Conservation (phyloP, 371 early-diverging fungal species). For the Actinomucor elegans region DNA sequence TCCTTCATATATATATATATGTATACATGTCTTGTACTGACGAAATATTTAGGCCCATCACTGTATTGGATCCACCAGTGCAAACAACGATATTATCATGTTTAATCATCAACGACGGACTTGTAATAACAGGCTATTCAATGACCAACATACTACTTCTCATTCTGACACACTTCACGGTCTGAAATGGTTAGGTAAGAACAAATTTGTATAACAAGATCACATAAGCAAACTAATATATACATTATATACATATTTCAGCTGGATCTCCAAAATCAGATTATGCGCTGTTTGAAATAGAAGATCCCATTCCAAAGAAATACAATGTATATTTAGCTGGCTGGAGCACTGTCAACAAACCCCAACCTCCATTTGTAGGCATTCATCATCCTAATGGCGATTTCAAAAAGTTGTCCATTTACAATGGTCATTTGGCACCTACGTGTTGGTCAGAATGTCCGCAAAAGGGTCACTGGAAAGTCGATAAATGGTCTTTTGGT, state of each 20-base stretch:
- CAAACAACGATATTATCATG: slow-evolving; percentile 44
- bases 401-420: slow-evolving; percentile 50
- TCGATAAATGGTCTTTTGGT: slow-evolving; percentile 29
- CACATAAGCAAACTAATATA: background rate
- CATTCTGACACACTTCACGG: slow-evolving; percentile 45
- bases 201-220: background rate
- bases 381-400: slow-evolving; percentile 57
- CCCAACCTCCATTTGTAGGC: slow-evolving; percentile 35
- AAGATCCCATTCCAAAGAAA: slow-evolving; percentile 49
- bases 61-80: slow-evolving; percentile 35
- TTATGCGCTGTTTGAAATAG: slow-evolving; percentile 47
- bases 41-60: slow-evolving; percentile 47
- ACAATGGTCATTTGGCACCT: slow-evolving; percentile 22
- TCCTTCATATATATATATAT: no score
- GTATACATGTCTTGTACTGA: no score
- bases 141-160: slow-evolving; percentile 13
- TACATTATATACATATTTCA: background rate
- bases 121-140: slow-evolving; percentile 26
- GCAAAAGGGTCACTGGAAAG: slow-evolving; percentile 25
- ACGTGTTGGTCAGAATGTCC: slow-evolving; percentile 47
- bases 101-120: slow-evolving; percentile 45
- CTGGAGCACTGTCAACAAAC: slow-evolving; percentile 32
- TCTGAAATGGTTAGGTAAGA: slow-evolving; percentile 31
- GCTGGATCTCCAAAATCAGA: slow-evolving; percentile 27
- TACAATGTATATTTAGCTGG: slow-evolving; percentile 48